Evolutionary conservation across 257 asterid species (phyloP).

Genomic region (Rubia yunnanensis): DNA sequence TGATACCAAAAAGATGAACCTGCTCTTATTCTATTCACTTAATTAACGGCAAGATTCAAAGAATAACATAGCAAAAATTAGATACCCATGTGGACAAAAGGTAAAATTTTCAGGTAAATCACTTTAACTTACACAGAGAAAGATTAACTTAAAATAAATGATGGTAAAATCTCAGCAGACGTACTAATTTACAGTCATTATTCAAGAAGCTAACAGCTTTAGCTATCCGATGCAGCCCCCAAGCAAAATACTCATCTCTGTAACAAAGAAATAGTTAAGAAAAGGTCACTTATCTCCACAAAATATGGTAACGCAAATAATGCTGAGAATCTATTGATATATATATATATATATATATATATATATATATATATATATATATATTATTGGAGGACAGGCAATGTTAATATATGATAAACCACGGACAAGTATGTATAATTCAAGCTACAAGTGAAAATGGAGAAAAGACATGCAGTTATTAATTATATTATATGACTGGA

Average conservation of each 20-base stretch:
- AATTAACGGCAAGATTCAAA: not conserved
- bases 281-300: not conserved
- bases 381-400: not conserved
- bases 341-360: not conserved
- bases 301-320: not conserved
- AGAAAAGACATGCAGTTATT: not conserved
- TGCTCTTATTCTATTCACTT: not conserved
- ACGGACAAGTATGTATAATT: not conserved
- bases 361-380: no score
- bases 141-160: not conserved
- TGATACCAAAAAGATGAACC: not conserved
- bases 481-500: not conserved
- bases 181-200: slow-evolving; percentile 94
- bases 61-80: not conserved
- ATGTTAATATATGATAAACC: not conserved
- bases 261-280: slow-evolving; percentile 18
- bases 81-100: not conserved
- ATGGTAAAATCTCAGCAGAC: slow-evolving; percentile 9
- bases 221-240: slow-evolving; percentile 98
- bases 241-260: slow-evolving; percentile 94
- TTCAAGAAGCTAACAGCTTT: slow-evolving; percentile 99
- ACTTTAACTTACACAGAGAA: not conserved
- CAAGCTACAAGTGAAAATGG: not conserved
- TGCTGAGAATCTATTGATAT: not conserved
- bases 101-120: not conserved